Evolutionary conservation across 768 basidiomycete species (phyloP), one percentile per base, ranked within the genome.

Genomic region (Mycena venus): DNA sequence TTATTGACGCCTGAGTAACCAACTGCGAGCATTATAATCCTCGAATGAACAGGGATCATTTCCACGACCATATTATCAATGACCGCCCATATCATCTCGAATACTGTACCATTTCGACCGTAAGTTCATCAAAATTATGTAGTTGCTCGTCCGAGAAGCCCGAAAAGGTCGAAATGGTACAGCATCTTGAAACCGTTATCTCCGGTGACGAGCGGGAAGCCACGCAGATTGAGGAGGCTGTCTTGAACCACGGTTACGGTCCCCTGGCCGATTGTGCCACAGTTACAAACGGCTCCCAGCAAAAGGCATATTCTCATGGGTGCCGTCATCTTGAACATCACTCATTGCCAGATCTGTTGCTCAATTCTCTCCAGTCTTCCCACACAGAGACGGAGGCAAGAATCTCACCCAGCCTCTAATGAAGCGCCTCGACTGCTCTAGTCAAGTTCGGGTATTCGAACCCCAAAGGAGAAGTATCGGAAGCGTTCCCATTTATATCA

Each of bases 401-500:
- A 29, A 25, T 4, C 67, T 78, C 8, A 27, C 63, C 23, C 72
- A 68, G 64, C 40, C 68, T 47, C n/a, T n/a, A n/a, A n/a, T n/a
- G n/a, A n/a, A n/a, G n/a, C n/a, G n/a, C n/a, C n/a, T n/a, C n/a
- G n/a, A n/a, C n/a, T n/a, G n/a, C n/a, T n/a, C n/a, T n/a, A n/a
- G n/a, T n/a, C n/a, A n/a, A n/a, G n/a, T n/a, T n/a, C 59, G 60
- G 1, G 27, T 70, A 12, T 79, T 53, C 55, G 68, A 77, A 23
- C n/a, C n/a, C 77, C 79, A 1, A 68, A 75, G 2, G 47, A 55
- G 25, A 74, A 74, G 51, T 72, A 66, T 68, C 69, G 71, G 7
- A 5, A 4, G 58, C 8, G 23, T 81, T 79, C 62, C 78, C 79
- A 7, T 75, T 65, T 25, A 47, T 77, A 2, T 47, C 79, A 1